phyloP scores from a whole-genome alignment of 1,284 basidiomycete genomes.

The Xerocomus minutiporus region DNA sequence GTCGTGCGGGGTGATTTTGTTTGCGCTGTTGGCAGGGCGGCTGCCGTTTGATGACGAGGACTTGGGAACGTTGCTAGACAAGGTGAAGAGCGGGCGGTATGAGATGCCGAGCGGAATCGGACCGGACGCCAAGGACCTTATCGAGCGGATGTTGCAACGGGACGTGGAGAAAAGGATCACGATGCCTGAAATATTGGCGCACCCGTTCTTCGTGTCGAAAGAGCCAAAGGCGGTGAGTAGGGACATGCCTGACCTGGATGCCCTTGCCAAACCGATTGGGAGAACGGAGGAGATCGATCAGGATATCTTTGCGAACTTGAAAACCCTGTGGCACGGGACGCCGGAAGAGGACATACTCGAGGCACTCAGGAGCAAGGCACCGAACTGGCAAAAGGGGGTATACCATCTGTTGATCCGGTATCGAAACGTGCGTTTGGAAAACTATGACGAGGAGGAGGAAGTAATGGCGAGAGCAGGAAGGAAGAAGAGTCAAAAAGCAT shows the following conservation, averaged over 20 bases:
- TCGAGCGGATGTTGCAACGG: slow-evolving; percentile 83
- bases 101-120: slow-evolving; percentile 82
- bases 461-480: slow-evolving; percentile 30
- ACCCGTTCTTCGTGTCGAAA: slow-evolving; percentile 84
- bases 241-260: slow-evolving; percentile 62
- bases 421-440: slow-evolving; percentile 63
- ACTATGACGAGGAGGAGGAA: slow-evolving; percentile 61
- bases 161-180: slow-evolving; percentile 83
- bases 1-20: slow-evolving; percentile 97
- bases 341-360: slow-evolving; percentile 68
- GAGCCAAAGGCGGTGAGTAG: slow-evolving; percentile 47
- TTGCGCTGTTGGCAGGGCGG: slow-evolving; percentile 84
- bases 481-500: slow-evolving; percentile 31
- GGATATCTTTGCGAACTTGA: slow-evolving; percentile 88
- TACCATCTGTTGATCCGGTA: slow-evolving; percentile 84
- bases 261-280: slow-evolving; percentile 64
- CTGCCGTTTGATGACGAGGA: slow-evolving; percentile 93
- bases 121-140: slow-evolving; percentile 74
- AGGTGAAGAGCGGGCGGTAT: slow-evolving; percentile 81
- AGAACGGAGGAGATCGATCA: slow-evolving; percentile 69
- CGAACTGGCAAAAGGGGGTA: slow-evolving; percentile 91
- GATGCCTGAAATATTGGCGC: slow-evolving; percentile 80
- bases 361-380: slow-evolving; percentile 58
- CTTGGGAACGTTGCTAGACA: slow-evolving; percentile 72
- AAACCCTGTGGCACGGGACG: slow-evolving; percentile 83